Conservation (phyloP, 441 rosid genomes). For the Euphorbia corollata region DNA sequence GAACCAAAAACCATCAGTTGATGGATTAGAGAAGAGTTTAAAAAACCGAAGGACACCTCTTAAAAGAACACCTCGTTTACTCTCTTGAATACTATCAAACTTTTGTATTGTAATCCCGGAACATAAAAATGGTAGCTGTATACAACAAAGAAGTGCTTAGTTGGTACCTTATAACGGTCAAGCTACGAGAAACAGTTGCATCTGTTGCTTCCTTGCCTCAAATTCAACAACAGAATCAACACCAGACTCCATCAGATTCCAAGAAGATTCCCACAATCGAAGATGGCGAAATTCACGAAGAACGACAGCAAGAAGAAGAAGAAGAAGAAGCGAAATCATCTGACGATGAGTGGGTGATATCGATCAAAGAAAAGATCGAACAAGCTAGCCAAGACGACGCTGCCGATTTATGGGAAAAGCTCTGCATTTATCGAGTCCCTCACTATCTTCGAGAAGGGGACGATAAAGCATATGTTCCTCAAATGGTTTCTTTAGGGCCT, state of each 20-base stretch:
- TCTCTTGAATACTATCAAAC: no score
- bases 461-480: slow-evolving; percentile 70
- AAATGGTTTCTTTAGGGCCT: slow-evolving; percentile 72
- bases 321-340: slow-evolving; percentile 27
- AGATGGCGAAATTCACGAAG: slow-evolving; percentile 21
- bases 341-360: slow-evolving; percentile 54
- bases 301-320: slow-evolving; percentile 3
- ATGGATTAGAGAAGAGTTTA: no score
- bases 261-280: slow-evolving; percentile 20
- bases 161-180: slow-evolving; percentile 85
- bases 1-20: no score
- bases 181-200: slow-evolving; percentile 73
- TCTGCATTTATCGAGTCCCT: slow-evolving; percentile 68
- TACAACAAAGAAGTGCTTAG: slow-evolving; percentile 74
- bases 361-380: slow-evolving; percentile 53
- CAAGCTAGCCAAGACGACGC: slow-evolving; percentile 63
- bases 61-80: no score
- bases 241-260: slow-evolving; percentile 24
- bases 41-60: no score
- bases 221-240: slow-evolving; percentile 25
- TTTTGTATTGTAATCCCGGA: no score
- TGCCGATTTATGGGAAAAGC: slow-evolving; percentile 46
- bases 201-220: slow-evolving; percentile 32
- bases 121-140: slow-evolving; percentile 74
- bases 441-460: slow-evolving; percentile 66